phyloP scores from a whole-genome alignment of 495 filamentous ascomycete species.

The Xylaria intraflava region DNA sequence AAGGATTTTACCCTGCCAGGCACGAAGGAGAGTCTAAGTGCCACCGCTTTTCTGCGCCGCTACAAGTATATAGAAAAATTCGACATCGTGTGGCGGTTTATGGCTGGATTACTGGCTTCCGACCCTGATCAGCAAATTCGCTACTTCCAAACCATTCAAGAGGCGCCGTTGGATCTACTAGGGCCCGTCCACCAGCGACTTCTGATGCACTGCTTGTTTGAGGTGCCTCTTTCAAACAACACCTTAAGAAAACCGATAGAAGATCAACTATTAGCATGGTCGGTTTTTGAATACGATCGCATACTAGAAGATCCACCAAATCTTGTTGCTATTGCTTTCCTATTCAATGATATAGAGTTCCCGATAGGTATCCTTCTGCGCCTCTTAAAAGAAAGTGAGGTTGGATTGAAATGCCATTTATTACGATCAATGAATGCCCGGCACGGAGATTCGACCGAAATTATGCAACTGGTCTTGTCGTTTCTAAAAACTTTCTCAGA shows the following conservation, averaged over 20 bases:
- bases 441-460: neutral
- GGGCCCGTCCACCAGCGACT: slow-evolving; percentile 7
- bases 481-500: neutral
- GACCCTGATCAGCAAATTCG: neutral
- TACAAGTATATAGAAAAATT: slow-evolving; percentile 27
- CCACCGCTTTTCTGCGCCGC: neutral
- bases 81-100: slow-evolving; percentile 31
- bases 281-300: neutral
- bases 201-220: neutral
- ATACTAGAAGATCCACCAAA: neutral
- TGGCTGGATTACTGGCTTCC: slow-evolving; percentile 22
- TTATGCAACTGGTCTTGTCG: neutral
- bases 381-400: neutral
- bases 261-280: neutral
- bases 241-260: neutral
- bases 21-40: neutral
- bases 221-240: neutral
- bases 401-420: neutral
- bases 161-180: neutral
- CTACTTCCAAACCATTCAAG: neutral
- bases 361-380: neutral
- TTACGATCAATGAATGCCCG: neutral
- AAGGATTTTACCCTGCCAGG: neutral
- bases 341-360: neutral
- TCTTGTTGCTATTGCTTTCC: neutral